A percentile compares a stretch with the other conserved stretches of the same genome.
phyloP scores from a whole-genome alignment of 345 rosid genomes.

The Citrus inodora region DNA sequence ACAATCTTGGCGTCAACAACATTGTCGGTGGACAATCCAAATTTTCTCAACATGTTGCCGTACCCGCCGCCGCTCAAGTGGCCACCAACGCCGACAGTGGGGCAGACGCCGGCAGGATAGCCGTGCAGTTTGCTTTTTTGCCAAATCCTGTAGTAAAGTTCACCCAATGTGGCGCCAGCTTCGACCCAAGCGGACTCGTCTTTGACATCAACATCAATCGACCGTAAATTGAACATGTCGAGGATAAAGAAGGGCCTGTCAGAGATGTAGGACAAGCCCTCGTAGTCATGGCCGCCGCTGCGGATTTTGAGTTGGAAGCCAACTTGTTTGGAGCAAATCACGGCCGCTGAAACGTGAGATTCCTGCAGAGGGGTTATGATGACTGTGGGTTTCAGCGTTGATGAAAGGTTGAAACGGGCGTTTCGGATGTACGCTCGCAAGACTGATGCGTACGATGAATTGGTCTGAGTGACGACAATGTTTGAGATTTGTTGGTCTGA shows the following conservation, averaged over 20 bases:
- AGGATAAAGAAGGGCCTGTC: slow-evolving; percentile 38
- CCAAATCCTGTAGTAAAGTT: slow-evolving; percentile 44
- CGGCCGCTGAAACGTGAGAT: slow-evolving; percentile 47
- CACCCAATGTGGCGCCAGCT: slow-evolving; percentile 57
- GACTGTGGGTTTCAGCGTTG: slow-evolving; percentile 44
- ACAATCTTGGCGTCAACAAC: slow-evolving; percentile 50
- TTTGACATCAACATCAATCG: slow-evolving; percentile 27
- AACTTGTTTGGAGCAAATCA: slow-evolving; percentile 34
- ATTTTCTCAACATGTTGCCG: slow-evolving; percentile 62
- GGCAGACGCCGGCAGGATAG: slow-evolving; percentile 60
- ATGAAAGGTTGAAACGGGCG: slow-evolving; percentile 45
- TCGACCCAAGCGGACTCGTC: slow-evolving; percentile 50
- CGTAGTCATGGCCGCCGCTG: slow-evolving; percentile 75
- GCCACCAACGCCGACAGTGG: slow-evolving; percentile 53
- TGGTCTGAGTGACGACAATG: slow-evolving; percentile 32
- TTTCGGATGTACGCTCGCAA: slow-evolving; percentile 55
- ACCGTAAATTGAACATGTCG: slow-evolving; percentile 48
- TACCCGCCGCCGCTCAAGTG: slow-evolving; percentile 58
- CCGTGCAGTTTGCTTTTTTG: slow-evolving; percentile 40
- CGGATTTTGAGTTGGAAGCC: slow-evolving; percentile 44
- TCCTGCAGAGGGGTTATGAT: slow-evolving; percentile 34
- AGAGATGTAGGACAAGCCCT: slow-evolving; percentile 50
- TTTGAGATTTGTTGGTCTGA: slow-evolving; percentile 18
- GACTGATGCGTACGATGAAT: slow-evolving; percentile 37
- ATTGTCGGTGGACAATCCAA: slow-evolving; percentile 50